Evolutionary conservation across 2,329 filamentous ascomycete species (phyloP).

Genomic region (Colletotrichum tanaceti): DNA sequence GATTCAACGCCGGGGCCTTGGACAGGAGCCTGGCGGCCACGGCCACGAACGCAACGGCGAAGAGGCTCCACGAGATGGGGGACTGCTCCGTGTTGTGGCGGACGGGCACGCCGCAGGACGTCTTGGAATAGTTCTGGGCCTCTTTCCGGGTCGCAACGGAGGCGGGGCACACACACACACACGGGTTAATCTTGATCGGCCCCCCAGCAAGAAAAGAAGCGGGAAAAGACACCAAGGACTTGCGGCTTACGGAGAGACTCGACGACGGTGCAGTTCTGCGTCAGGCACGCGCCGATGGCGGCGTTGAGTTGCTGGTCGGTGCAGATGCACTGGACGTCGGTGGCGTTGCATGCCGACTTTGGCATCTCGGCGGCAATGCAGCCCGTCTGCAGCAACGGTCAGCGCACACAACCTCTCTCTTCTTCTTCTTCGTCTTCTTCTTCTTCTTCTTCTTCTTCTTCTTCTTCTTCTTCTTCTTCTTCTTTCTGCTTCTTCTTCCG

Average conservation of each 20-base stretch:
- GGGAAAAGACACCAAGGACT: neutral
- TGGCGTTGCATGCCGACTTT: conserved; percentile 18
- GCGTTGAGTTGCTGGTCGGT: conserved; percentile 13
- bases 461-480: too few relatives aligned
- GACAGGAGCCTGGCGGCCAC: conserved; percentile 5
- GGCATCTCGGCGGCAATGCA: conserved; percentile 16
- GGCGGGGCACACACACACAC: too few relatives aligned
- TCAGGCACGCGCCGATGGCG: conserved; percentile 16
- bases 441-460: too few relatives aligned
- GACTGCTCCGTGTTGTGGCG: conserved; percentile 8
- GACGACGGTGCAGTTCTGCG: conserved; percentile 22
- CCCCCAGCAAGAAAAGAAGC: too few relatives aligned
- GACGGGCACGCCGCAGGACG: conserved; percentile 19
- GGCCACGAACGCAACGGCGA: conserved; percentile 12
- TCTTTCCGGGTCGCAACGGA: too few relatives aligned
- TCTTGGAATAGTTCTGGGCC: conserved; percentile 23
- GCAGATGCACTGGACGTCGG: conserved; percentile 28
- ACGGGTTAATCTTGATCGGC: too few relatives aligned
- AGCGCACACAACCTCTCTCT: neutral
- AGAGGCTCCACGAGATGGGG: conserved; percentile 24
- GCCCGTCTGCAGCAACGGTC: neutral
- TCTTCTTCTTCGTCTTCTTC: too few relatives aligned
- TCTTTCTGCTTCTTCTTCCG: too few relatives aligned
- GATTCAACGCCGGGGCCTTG: conserved; percentile 12
- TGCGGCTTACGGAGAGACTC: conserved; percentile 20